Evolutionary conservation across 345 rosid genomes (phyloP), one percentile per base, ranked within the genome.

Genomic region (Rhodamnia argentea): DNA sequence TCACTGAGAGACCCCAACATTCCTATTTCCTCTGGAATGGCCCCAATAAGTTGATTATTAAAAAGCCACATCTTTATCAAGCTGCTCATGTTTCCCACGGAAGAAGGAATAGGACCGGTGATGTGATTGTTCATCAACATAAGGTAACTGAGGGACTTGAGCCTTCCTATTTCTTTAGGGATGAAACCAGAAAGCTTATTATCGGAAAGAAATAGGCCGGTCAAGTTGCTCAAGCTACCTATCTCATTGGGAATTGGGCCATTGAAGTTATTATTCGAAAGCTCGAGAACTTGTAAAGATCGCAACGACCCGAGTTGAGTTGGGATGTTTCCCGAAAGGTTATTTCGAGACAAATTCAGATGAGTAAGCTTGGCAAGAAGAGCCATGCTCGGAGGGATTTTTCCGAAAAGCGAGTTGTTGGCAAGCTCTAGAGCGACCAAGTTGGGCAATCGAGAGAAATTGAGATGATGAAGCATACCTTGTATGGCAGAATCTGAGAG

Each of bases 361-460:
- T 4, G 8, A 64, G 70, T 23, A 84, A 90, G 83, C 18, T 83
- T 85, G 64, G 87, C 83, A 11, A 90, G 90, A 24, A 85, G 82
- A 32, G 85, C 53, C 15, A 88, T 83, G 22, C 53, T 84, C 2
- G 86, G 54, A 44, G 91, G 90, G 55, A 90, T 70, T 86, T 44
- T 23, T 37, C 88, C 91, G 24, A 83, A 88, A 10, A 90, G 44
- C 23, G 87, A 85, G 83, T 88, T 87, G 32, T 83, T 70, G 4
- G 1, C 6, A 42, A 90, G 83, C 40, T 29, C 20, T 11, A 88
- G 86, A 2, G 14, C 3, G 7, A 22, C 20, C 74, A 90, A 55
- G 54, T 85, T 54, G 15, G 89, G 86, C 51, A 90, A 85, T 14
- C 62, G 87, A 12, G 44, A 37, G 87, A 90, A 87, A 64, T 62